Conservation (phyloP, 1,139 yeast species). For the Pichia sp. region DNA sequence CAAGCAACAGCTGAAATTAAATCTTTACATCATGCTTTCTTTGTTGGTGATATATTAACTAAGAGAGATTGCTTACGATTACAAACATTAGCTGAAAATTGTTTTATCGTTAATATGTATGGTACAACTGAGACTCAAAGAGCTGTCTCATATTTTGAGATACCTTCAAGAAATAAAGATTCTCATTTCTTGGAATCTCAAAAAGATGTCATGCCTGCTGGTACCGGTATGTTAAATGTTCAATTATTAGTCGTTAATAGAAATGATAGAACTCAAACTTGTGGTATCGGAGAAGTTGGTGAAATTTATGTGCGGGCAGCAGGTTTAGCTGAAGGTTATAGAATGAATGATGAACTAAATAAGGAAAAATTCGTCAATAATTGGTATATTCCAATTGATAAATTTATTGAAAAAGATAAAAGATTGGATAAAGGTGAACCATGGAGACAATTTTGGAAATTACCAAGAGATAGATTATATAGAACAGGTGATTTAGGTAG, state of each 20-base stretch:
- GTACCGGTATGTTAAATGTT: constrained; percentile 93
- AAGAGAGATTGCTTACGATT: constrained; percentile 92
- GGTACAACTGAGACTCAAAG: constrained; percentile 99
- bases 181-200: constrained; percentile 70
- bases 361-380: constrained; percentile 79
- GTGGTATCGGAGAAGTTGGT: constrained; percentile 98
- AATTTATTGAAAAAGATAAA: constrained; percentile 55
- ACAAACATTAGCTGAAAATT: constrained; percentile 87
- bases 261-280: constrained; percentile 75
- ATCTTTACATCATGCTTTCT: constrained; percentile 87
- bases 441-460: constrained; percentile 82
- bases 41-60: constrained; percentile 95
- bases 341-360: constrained; percentile 84
- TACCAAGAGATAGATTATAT: constrained; percentile 92
- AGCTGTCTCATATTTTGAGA: constrained; percentile 90
- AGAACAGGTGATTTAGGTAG: constrained; percentile 98
- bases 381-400: constrained; percentile 67
- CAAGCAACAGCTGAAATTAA: constrained; percentile 92
- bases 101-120: constrained; percentile 91
- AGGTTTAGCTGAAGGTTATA: constrained; percentile 93
- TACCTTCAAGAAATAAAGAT: constrained; percentile 63
- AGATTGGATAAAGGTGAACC: constrained; percentile 37
- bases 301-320: constrained; percentile 98
- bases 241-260: constrained; percentile 91
- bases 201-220: constrained; percentile 98